Evolutionary conservation across 73 alveolate species (phyloP), one percentile per base, ranked within the genome.

Genomic region (Stentor roeselii): DNA sequence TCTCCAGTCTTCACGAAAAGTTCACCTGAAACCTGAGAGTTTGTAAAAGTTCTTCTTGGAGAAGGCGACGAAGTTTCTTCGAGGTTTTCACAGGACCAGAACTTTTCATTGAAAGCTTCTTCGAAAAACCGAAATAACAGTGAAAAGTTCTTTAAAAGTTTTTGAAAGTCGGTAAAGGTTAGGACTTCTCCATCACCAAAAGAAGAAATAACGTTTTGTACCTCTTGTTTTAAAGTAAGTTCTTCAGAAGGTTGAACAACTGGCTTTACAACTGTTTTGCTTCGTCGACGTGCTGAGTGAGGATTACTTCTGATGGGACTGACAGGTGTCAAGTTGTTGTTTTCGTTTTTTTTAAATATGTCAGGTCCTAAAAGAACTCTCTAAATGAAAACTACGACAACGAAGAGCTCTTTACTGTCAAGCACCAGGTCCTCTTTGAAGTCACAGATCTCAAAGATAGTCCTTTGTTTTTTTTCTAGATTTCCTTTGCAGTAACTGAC

Each of bases 401-500:
- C 34, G 14, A 30, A n/a, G 15, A 67, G 14, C 34, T 67, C 80
- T 21, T 67, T 67, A 21, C 21, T 34, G 41, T 67, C 80, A 67
- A 67, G n/a, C 14, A 67, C 80, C 21, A 21, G 41, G 37, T 67
- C 80, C 37, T 67, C 80, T 67, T 67, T 67, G 11, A n/a, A 30
- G 34, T 67, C 80, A 67, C 37, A 67, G 21, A 67, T 27, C 11
- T 67, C 80, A 67, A 67, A 67, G 34, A 67, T 67, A 67, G 34
- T 34, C 37, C 37, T 67, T 15, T n/a, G 21, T 67, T 67, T 67
- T 30, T 34, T 36, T 15, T 67, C 80, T 15, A 34, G 41, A 1
- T 21, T n/a, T 36, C 80, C 80, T 67, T 67, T 67, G 34, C 80
- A 21, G 42, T 21, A 67, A 21, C 27, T 21, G 2, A 40, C 80